A percentile compares a stretch with the other conserved stretches of the same genome.
These are phyloP conservation scores for Astrocystis sublimbata DNA, from an alignment of 495 filamentous ascomycete genomes.

Conservation along the genomic window DNA sequence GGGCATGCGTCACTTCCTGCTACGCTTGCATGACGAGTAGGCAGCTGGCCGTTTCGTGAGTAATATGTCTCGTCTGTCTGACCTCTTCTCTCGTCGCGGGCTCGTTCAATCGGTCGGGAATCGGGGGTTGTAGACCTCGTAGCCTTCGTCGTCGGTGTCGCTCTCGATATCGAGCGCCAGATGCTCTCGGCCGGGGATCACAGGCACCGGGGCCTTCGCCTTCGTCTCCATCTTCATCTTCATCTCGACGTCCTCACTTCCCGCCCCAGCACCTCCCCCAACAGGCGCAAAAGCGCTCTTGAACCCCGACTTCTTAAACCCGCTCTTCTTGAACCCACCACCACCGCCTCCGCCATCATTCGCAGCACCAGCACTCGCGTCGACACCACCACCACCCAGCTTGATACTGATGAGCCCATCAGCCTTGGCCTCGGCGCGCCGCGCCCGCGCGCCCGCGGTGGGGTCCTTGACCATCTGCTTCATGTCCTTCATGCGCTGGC, in stretches of 20 bases:
- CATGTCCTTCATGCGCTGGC: conserved; percentile 67
- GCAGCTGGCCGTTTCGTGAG: no score
- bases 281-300: conserved; percentile 55
- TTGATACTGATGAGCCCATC: conserved; percentile 64
- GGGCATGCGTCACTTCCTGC: no score
- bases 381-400: conserved; percentile 33
- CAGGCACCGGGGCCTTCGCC: conserved; percentile 20
- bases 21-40: no score
- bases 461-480: conserved; percentile 64
- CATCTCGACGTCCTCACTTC: conserved; percentile 14
- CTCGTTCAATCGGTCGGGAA: conserved; percentile 53
- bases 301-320: conserved; percentile 55
- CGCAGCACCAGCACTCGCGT: not conserved
- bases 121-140: conserved; percentile 56
- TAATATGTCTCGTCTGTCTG: not conserved
- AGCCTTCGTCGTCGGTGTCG: conserved; percentile 61
- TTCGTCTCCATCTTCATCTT: conserved; percentile 23
- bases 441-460: conserved; percentile 58
- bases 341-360: conserved; percentile 21
- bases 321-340: conserved; percentile 57
- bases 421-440: conserved; percentile 69
- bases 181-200: conserved; percentile 26
- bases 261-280: conserved; percentile 22
- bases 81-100: not conserved
- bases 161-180: conserved; percentile 44